Evolutionary conservation across 1,284 basidiomycete genomes (phyloP).

Genomic region (Vanrija sp.): DNA sequence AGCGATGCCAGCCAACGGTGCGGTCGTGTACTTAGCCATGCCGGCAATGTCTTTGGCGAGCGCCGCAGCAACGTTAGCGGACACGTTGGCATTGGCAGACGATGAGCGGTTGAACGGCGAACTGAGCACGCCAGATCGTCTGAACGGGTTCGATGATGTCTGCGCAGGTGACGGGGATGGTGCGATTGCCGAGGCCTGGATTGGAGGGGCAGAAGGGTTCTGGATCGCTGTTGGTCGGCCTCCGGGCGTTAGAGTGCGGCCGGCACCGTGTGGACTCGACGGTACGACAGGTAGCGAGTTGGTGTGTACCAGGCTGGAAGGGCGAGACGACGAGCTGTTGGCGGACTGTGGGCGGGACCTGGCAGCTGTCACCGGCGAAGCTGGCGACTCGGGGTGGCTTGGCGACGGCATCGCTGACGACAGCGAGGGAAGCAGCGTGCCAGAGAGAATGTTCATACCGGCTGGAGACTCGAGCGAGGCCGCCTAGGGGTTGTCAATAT

Average conservation of each 20-base stretch:
- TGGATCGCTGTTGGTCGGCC: conserved; percentile 40
- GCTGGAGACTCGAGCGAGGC: conserved; percentile 45
- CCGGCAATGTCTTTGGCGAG: neutral
- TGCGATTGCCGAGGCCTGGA: conserved; percentile 40
- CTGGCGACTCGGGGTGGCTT: conserved; percentile 4
- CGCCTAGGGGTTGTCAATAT: conserved; percentile 25
- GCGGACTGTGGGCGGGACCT: neutral
- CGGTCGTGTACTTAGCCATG: conserved; percentile 31
- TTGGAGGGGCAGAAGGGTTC: conserved; percentile 34
- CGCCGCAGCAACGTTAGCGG: conserved; percentile 2
- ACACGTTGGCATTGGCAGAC: conserved; percentile 16
- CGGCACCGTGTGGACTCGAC: conserved; percentile 24
- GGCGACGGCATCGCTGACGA: conserved; percentile 22
- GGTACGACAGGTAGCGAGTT: conserved; percentile 14
- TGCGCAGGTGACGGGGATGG: conserved; percentile 17
- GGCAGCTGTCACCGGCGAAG: conserved; percentile 9
- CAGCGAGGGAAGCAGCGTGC: conserved; percentile 44
- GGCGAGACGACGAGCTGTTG: neutral
- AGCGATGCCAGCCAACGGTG: conserved; percentile 33
- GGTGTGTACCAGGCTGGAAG: conserved; percentile 12
- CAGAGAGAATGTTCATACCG: conserved; percentile 46
- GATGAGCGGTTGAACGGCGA: conserved; percentile 35
- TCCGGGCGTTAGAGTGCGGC: conserved; percentile 38
- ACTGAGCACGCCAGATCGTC: conserved; percentile 33
- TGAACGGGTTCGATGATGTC: conserved; percentile 38